These are phyloP conservation scores for Cryphonectria radicalis DNA, from an alignment of 2,329 filamentous ascomycete genomes.

Conservation along the genomic window DNA sequence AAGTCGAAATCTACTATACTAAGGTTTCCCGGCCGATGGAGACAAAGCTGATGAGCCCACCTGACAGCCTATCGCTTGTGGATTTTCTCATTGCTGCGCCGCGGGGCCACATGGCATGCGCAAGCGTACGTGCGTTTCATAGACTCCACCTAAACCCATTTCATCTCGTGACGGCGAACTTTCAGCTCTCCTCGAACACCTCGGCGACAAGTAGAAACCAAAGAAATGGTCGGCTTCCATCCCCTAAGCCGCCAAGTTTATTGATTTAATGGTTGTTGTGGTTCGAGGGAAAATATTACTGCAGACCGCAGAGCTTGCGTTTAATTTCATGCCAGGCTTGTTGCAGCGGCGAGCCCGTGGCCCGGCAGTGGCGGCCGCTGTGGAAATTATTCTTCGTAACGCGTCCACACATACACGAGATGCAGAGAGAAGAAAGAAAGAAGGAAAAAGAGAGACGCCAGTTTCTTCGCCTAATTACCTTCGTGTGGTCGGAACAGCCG, in stretches of 20 bases:
- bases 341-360: slow-evolving; percentile 13
- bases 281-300: background rate
- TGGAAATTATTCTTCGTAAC: background rate
- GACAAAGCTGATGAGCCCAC: background rate
- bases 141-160: background rate
- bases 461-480: background rate
- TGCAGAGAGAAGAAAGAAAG: background rate
- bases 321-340: background rate
- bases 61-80: slow-evolving; percentile 11
- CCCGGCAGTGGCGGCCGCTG: slow-evolving; percentile 1
- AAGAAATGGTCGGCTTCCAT: background rate
- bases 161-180: slow-evolving; percentile 10
- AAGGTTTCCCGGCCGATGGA: background rate
- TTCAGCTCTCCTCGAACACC: slow-evolving; percentile 5
- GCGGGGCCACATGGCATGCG: slow-evolving; percentile 12
- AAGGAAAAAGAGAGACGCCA: background rate
- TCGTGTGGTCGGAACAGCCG: background rate
- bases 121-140: slow-evolving; percentile 3
- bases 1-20: background rate
- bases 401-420: background rate
- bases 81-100: background rate
- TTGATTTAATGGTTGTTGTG: background rate
- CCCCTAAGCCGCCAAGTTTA: background rate
- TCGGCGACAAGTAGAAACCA: background rate
- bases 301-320: background rate